A percentile compares a stretch with the other conserved stretches of the same genome.
Conservation (phyloP, 768 basidiomycete species). For the Serendipita sp. region DNA sequence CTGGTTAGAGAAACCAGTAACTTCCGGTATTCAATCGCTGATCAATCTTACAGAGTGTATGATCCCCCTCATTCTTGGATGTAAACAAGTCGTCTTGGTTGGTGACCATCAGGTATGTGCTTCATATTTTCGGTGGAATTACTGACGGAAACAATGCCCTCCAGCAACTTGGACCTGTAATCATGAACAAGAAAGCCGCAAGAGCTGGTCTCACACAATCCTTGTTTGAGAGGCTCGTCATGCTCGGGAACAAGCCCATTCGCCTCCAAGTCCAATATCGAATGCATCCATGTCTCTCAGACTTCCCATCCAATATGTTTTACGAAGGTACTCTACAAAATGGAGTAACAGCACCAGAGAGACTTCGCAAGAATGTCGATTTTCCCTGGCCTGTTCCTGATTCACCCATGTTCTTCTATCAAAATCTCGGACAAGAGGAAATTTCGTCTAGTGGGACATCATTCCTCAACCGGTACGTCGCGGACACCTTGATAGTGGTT, state of each 20-base stretch:
- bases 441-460: slow-evolving; percentile 97
- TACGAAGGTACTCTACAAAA: slow-evolving; percentile 98
- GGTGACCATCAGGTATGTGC: slow-evolving; percentile 61
- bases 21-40: neutral
- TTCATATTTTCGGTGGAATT: neutral
- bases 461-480: slow-evolving; percentile 72
- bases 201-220: slow-evolving; percentile 98
- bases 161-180: slow-evolving; percentile 92
- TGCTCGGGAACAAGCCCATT: slow-evolving; percentile 90
- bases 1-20: slow-evolving; percentile 35
- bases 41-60: slow-evolving; percentile 61
- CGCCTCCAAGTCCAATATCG: slow-evolving; percentile 98
- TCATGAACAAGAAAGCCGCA: slow-evolving; percentile 99
- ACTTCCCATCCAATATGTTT: slow-evolving; percentile 99
- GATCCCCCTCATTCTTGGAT: slow-evolving; percentile 96
- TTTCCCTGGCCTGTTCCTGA: slow-evolving; percentile 97
- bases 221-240: slow-evolving; percentile 90
- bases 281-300: slow-evolving; percentile 98
- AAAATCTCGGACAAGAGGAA: slow-evolving; percentile 96
- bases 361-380: slow-evolving; percentile 93
- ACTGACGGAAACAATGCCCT: slow-evolving; percentile 8
- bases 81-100: slow-evolving; percentile 95
- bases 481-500: slow-evolving; percentile 6
- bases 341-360: slow-evolving; percentile 95
- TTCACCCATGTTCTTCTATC: slow-evolving; percentile 99